phyloP scores from a whole-genome alignment of 2,329 filamentous ascomycete genomes.

The Fonsecaea pedrosoi region DNA sequence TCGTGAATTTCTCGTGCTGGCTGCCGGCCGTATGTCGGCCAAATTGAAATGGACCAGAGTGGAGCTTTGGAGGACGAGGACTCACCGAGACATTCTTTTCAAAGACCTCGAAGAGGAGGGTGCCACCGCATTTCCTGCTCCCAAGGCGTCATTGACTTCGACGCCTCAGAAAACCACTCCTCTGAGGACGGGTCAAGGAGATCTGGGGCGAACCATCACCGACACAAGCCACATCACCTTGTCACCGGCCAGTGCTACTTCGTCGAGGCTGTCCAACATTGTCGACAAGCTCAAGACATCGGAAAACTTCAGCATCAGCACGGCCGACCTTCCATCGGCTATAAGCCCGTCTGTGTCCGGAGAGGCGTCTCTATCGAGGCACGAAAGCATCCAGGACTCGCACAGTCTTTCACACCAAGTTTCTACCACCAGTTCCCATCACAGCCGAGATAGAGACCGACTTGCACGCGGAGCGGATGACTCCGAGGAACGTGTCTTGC shows the following conservation, averaged over 20 bases:
- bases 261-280: conserved; percentile 31
- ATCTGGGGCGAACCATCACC: conserved; percentile 31
- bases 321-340: conserved; percentile 16
- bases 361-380: conserved; percentile 22
- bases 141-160: conserved; percentile 28
- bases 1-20: conserved; percentile 81
- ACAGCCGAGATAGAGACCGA: conserved; percentile 45
- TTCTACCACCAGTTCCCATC: conserved; percentile 48
- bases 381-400: conserved; percentile 38
- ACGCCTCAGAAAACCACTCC: conserved; percentile 38
- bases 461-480: conserved; percentile 48
- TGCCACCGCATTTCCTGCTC: conserved; percentile 39
- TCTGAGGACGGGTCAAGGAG: conserved; percentile 27
- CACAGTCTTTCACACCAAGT: conserved; percentile 47
- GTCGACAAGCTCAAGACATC: conserved; percentile 26
- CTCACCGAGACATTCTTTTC: conserved; percentile 84
- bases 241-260: conserved; percentile 35
- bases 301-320: conserved; percentile 26
- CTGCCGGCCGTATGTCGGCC: conserved; percentile 82
- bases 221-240: conserved; percentile 34
- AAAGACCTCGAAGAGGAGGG: conserved; percentile 84
- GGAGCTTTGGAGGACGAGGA: conserved; percentile 90
- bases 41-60: conserved; percentile 93
- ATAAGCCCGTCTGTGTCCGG: conserved; percentile 26
- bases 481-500: conserved; percentile 70